Evolutionary conservation across 2,329 filamentous ascomycete species (phyloP).

Genomic region (Chaetomium sp.): DNA sequence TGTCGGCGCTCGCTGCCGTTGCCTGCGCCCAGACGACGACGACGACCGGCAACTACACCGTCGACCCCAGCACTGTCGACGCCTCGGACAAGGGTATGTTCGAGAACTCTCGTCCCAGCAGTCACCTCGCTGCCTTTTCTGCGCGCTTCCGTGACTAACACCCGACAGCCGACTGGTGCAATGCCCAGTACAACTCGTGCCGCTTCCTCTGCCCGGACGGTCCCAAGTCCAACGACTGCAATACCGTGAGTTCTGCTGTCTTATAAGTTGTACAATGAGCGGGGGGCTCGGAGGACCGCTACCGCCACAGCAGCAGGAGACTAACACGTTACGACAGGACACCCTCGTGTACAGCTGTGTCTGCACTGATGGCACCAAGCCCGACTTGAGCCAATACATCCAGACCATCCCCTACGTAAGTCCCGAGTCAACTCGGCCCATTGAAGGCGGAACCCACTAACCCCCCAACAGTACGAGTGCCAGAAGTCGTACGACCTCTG

Average conservation of each 20-base stretch:
- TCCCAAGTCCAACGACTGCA: slow-evolving; percentile 39
- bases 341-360: slow-evolving; percentile 43
- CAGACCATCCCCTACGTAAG: slow-evolving; percentile 44
- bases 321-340: slow-evolving; percentile 26
- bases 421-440: not conserved
- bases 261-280: not conserved
- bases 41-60: slow-evolving; percentile 36
- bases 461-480: slow-evolving; percentile 42
- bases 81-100: slow-evolving; percentile 35
- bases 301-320: no score
- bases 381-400: slow-evolving; percentile 47
- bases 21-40: slow-evolving; percentile 33
- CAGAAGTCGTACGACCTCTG: slow-evolving; percentile 42
- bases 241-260: slow-evolving; percentile 33
- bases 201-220: slow-evolving; percentile 38
- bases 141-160: slow-evolving; percentile 5
- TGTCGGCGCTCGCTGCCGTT: slow-evolving; percentile 36
- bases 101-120: not conserved
- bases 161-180: slow-evolving; percentile 44
- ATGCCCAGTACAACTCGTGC: slow-evolving; percentile 46
- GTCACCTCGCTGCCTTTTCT: not conserved
- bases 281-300: not conserved
- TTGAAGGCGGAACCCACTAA: slow-evolving; percentile 14
- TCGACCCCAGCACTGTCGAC: slow-evolving; percentile 34
- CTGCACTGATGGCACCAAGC: slow-evolving; percentile 43